A percentile compares a stretch with the other conserved stretches of the same genome.
Conservation (phyloP, 768 basidiomycete species). For the Pleurotus giganteus region DNA sequence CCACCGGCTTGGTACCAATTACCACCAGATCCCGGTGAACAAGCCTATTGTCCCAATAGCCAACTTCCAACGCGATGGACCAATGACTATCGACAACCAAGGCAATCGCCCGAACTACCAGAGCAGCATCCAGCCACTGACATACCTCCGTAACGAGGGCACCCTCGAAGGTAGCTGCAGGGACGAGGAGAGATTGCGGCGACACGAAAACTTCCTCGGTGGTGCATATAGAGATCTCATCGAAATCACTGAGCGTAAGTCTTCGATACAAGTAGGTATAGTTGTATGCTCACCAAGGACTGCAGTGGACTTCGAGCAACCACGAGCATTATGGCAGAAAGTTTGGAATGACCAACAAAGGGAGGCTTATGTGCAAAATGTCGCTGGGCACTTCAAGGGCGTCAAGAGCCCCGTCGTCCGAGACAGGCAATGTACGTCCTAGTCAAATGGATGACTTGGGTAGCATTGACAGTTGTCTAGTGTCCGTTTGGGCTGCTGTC, state of each 20-base stretch:
- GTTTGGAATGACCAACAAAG: conserved; percentile 66
- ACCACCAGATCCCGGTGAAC: conserved; percentile 88
- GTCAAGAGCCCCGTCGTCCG: conserved; percentile 64
- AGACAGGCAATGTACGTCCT: conserved; percentile 60
- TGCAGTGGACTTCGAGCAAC: conserved; percentile 83
- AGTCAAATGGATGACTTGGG: not conserved
- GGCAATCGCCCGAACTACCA: conserved; percentile 87
- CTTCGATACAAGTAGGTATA: not conserved
- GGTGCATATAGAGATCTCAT: conserved; percentile 66
- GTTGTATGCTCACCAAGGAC: not conserved
- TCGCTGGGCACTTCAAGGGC: conserved; percentile 57
- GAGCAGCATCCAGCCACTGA: conserved; percentile 70
- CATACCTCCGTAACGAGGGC: conserved; percentile 51
- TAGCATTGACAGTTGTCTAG: not conserved
- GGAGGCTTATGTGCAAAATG: conserved; percentile 63
- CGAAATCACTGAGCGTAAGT: conserved; percentile 79
- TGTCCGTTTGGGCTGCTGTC: conserved; percentile 74
- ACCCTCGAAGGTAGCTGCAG: conserved; percentile 40
- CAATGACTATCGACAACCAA: conserved; percentile 67
- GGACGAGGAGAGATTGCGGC: conserved; percentile 36
- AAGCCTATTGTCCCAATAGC: conserved; percentile 66
- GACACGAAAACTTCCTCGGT: conserved; percentile 77
- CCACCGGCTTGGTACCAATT: conserved; percentile 78
- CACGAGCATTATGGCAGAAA: conserved; percentile 62
- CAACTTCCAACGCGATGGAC: conserved; percentile 94